These are phyloP conservation scores for Debaryomyces singareniensis DNA, from an alignment of 1,139 yeast species.

Conservation along the genomic window DNA sequence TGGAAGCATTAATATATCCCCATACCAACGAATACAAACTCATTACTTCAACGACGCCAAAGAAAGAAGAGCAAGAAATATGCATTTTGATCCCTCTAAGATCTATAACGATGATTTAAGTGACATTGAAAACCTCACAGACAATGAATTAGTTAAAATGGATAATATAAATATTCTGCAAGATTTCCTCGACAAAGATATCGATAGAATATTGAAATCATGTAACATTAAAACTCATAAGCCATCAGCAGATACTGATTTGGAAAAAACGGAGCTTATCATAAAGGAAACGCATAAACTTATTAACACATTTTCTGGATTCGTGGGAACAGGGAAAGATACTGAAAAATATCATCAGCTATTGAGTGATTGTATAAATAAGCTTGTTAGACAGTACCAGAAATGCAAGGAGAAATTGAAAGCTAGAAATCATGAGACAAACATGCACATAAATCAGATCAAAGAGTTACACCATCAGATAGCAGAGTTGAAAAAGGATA, in stretches of 20 bases:
- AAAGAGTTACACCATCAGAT: constrained; percentile 5
- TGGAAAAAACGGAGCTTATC: constrained; percentile 18
- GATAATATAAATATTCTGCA: constrained; percentile 5
- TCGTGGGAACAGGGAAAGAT: constrained; percentile 16
- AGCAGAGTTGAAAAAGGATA: constrained; percentile 10
- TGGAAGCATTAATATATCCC: constrained; percentile 7
- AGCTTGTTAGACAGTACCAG: constrained; percentile 17
- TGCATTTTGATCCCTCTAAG: constrained; percentile 7
- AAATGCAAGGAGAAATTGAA: constrained; percentile 11
- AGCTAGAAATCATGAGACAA: constrained; percentile 2
- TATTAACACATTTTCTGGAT: constrained; percentile 18
- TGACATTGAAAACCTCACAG: neutral
- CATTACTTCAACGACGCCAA: constrained; percentile 15
- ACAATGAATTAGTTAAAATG: constrained; percentile 2
- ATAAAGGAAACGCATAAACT: constrained; percentile 25
- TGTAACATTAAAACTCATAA: constrained; percentile 8
- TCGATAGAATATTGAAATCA: constrained; percentile 5
- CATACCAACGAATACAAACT: constrained; percentile 12
- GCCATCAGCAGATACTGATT: constrained; percentile 6
- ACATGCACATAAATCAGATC: constrained; percentile 3
- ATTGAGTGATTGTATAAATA: constrained; percentile 17
- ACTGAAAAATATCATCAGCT: constrained; percentile 20
- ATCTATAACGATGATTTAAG: constrained; percentile 1
- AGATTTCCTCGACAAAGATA: constrained; percentile 4
- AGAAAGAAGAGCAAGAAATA: constrained; percentile 10